Base-by-base conservation (phyloP, 2,329 filamentous ascomycete species). In the Cladosporium phlei region DNA sequence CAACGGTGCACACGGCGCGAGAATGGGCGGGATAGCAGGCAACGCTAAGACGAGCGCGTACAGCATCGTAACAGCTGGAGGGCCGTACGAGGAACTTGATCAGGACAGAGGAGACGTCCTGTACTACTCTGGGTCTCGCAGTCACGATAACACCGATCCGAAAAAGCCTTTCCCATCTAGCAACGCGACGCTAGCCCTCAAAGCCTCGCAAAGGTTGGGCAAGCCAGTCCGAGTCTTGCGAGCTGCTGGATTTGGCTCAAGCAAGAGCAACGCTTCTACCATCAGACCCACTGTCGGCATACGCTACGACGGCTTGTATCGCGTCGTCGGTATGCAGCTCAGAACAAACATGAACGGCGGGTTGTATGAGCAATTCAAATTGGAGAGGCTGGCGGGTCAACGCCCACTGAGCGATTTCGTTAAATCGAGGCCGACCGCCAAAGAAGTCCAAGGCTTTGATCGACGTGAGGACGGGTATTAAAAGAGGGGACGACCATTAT, bases 241-340 rank as follows among this genome's bases (percentile, higher is more conserved):
- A 3, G 47, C 53, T 2, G 43, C 43, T 1, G 46, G 35, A 4
- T 5, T 29, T 17, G 52, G 53, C n/a, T 39, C 34, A 4, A 47
- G 50, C 8, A 38, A 20, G 32, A 29, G 14, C n/a, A 17, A 19
- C 2, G 25, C 14, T 16, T 6, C 10, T 14, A 33, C 12, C 14
- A 16, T 21, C 20, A 14, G 35, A 1, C 43, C 43, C 4, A 46
- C 34, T 1, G 43, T 50, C 17, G 58, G 58, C 1, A 21, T 59
- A 0, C 21, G 56, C 14, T 60, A 60, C 38, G 59, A 61, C 49
- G 59, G 59, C 1, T 25, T 60, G 34, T 61, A 61, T 39, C 30
- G 19, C 3, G 57, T 61, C 0, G 46, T 44, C 2, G 46, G 5
- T 4, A 20, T 49, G 16, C 40, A 40, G 4, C 28, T 25, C 11